Evolutionary conservation across 345 rosid species (phyloP).

Genomic region (Streptanthus diversifolius): DNA sequence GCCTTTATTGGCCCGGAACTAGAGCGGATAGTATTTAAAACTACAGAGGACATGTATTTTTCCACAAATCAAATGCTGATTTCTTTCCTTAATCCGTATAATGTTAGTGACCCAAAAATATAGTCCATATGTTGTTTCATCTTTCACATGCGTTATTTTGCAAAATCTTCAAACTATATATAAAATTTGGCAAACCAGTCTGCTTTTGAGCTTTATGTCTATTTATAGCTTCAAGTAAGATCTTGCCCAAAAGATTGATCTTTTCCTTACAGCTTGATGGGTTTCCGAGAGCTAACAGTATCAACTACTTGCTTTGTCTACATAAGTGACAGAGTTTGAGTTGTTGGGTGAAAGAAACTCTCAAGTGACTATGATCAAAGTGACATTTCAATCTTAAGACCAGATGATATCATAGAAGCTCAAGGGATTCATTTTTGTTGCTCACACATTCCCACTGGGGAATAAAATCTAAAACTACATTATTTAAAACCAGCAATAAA

Average conservation of each 20-base stretch:
- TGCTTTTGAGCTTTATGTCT: neutral
- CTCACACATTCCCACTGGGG: neutral
- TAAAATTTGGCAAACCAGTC: neutral
- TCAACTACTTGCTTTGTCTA: neutral
- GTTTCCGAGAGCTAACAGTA: neutral
- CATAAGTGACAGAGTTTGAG: neutral
- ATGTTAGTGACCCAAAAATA: neutral
- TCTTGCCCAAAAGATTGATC: neutral
- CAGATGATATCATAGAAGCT: neutral
- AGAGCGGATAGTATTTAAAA: neutral
- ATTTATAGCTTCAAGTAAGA: neutral
- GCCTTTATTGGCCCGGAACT: neutral
- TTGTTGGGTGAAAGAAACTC: neutral
- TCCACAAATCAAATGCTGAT: neutral
- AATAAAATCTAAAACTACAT: constrained; percentile 9
- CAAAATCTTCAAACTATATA: neutral
- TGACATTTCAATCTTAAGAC: neutral
- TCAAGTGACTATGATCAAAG: neutral
- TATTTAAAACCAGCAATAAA: constrained; percentile 14
- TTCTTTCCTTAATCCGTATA: neutral
- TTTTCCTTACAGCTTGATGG: neutral
- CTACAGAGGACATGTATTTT: neutral
- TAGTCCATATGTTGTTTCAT: too few species aligned
- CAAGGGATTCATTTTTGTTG: neutral
- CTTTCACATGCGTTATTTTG: too few species aligned